Base-by-base conservation (phyloP, 768 basidiomycete genomes). In the Solioccasus polychromus region DNA sequence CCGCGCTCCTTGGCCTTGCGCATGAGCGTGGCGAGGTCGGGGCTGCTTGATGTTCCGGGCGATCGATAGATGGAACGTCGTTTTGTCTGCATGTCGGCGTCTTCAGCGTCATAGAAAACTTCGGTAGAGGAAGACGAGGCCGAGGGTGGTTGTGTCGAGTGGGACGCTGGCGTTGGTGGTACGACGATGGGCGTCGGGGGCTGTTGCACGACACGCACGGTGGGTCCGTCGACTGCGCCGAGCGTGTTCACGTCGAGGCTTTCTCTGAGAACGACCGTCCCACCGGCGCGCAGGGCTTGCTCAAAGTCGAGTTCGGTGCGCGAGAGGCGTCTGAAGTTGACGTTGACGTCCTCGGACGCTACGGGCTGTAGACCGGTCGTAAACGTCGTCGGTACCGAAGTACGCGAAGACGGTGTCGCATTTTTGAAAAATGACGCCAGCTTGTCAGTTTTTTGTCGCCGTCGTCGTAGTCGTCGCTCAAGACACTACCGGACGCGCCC, bases 11-110 rank as follows among this genome's bases (percentile, higher is more conserved):
- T 90, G 14, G 88, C 85, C 68, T 92, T 93, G 50, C 85, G 77
- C 42, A 93, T 65, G 42, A 96, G 74, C 9, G 90, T 92, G 4
- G 90, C 90, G 18, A 96, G 74, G 67, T 97, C 93, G 22, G 93
- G 94, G 60, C 87, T 92, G 56, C 88, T 90, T 26, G 92, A 87
- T 8, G 91, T 94, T 34, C 92, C 93, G 10, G 88, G 77, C 17
- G 88, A 85, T 46, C 93, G 77, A 63, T 92, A 93, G 71, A 96
- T 80, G 51, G 87, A 89, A 39, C 90, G 79, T 35, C 90, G 78
- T 63, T 88, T 88, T 8, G 78, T 80, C 57, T 85, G 82, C 58
- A 79, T 75, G 55, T 85, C 85, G 9, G 66, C 56, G 61, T 86
- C 83, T 50, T 85, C 82, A 28, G 77, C 73, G 65, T 88, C 85